Percentiles rank a stretch among this genome's conserved stretches.
phyloP scores from a whole-genome alignment of 768 basidiomycete genomes.

The Termitomyces sp. region DNA sequence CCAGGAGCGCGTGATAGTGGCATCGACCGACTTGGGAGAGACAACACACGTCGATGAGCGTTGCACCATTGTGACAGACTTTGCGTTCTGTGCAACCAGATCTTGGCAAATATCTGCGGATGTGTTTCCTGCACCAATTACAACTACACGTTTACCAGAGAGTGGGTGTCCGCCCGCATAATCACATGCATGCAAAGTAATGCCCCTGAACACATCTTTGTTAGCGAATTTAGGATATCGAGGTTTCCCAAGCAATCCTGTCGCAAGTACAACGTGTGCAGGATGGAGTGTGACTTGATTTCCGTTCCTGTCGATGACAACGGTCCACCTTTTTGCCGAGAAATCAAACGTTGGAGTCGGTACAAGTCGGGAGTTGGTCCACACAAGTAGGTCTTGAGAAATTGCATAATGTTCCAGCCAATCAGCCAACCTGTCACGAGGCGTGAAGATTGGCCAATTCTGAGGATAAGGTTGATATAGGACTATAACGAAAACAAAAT shows the following conservation, averaged over 20 bases:
- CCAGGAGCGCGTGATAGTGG: slow-evolving; percentile 10
- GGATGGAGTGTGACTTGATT: slow-evolving; percentile 26
- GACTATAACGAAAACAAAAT: slow-evolving; percentile 19
- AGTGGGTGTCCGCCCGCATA: slow-evolving; percentile 24
- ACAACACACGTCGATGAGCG: slow-evolving; percentile 33
- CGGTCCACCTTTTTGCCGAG: slow-evolving; percentile 26
- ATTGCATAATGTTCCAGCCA: slow-evolving; percentile 39
- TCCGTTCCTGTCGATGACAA: slow-evolving; percentile 27
- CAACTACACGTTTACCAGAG: slow-evolving; percentile 30
- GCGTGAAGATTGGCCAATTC: slow-evolving; percentile 36
- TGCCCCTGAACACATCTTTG: slow-evolving; percentile 25
- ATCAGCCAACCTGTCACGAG: slow-evolving; percentile 36
- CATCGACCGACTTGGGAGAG: slow-evolving; percentile 2
- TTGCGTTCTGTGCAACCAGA: slow-evolving; percentile 24
- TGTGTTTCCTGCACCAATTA: slow-evolving; percentile 37
- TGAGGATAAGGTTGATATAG: slow-evolving; percentile 33
- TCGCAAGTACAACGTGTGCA: slow-evolving; percentile 34
- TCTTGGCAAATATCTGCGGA: slow-evolving; percentile 35
- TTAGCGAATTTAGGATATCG: slow-evolving; percentile 23
- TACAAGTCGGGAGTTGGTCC: slow-evolving; percentile 30
- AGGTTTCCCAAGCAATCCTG: slow-evolving; percentile 30
- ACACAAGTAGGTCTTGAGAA: slow-evolving; percentile 37
- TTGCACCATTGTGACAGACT: slow-evolving; percentile 36
- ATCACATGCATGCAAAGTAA: slow-evolving; percentile 25
- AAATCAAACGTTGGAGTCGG: slow-evolving; percentile 29